phyloP scores from a whole-genome alignment of 257 asterid species.

The Solanum virginianum region DNA sequence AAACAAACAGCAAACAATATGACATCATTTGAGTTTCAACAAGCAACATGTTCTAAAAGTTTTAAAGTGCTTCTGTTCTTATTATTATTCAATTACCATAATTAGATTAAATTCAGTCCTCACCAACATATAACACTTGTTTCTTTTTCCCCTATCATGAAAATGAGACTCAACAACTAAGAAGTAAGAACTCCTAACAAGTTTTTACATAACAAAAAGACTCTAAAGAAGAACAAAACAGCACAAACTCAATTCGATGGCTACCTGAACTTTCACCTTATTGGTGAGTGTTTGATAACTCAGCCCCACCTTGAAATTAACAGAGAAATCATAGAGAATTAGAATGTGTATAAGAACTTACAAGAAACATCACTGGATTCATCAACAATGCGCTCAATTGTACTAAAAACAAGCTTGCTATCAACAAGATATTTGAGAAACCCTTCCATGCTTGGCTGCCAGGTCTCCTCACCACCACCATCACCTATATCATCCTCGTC shows the following conservation, averaged over 20 bases:
- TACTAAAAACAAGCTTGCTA: constrained; percentile 54
- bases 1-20: neutral
- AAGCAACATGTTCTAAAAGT: neutral
- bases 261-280: neutral
- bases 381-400: constrained; percentile 88
- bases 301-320: neutral
- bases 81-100: neutral
- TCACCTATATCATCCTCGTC: constrained; percentile 5
- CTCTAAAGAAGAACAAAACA: neutral
- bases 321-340: neutral
- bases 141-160: neutral
- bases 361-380: constrained; percentile 88
- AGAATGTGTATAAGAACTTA: constrained; percentile 13
- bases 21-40: neutral
- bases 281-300: neutral
- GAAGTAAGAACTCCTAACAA: neutral
- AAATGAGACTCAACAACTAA: neutral
- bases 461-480: constrained; percentile 20
- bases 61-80: neutral
- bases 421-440: constrained; percentile 79
- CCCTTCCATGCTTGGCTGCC: constrained; percentile 79
- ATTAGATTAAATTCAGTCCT: neutral
- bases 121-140: neutral
- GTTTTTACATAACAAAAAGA: neutral
- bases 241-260: neutral